A percentile compares a stretch with the other conserved stretches of the same genome.
Evolutionary conservation across 192 early-diverging fungal species (phyloP).

Genomic region (Coemansia sp.): DNA sequence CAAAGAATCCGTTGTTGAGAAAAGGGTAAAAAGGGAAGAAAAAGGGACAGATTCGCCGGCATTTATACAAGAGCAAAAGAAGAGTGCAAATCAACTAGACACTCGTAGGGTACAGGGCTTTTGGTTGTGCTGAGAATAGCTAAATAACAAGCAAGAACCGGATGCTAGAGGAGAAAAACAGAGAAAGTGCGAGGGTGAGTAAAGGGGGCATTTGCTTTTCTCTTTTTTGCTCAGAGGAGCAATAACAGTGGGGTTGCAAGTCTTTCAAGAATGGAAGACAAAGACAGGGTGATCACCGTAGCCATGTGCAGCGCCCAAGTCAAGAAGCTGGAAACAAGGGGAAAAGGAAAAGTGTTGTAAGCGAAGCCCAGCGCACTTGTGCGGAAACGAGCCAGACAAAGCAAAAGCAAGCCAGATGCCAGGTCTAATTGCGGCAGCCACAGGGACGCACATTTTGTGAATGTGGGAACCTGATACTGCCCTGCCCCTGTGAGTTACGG

Average conservation of each 20-base stretch:
- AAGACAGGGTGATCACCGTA: neutral
- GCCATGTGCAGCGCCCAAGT: neutral
- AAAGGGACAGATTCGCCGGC: neutral
- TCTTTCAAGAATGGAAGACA: too few relatives aligned
- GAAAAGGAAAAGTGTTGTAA: neutral
- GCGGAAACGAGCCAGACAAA: neutral
- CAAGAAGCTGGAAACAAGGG: neutral
- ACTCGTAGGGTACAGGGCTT: neutral
- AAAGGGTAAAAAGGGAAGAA: neutral
- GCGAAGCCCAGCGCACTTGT: neutral
- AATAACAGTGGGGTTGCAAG: too few relatives aligned
- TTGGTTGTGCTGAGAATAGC: neutral
- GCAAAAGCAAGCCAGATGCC: neutral
- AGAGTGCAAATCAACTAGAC: neutral
- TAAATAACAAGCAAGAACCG: neutral
- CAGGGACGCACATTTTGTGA: neutral
- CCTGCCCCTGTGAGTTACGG: too few relatives aligned
- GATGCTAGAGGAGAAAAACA: neutral
- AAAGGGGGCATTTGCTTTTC: too few relatives aligned
- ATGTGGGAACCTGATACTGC: neutral
- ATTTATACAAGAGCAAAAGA: neutral
- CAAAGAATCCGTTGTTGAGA: neutral
- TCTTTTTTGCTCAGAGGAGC: too few relatives aligned
- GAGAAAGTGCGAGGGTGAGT: too few relatives aligned
- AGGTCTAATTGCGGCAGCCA: conserved; percentile 11